phyloP scores from a whole-genome alignment of 768 basidiomycete species.

The Amanita muscaria region DNA sequence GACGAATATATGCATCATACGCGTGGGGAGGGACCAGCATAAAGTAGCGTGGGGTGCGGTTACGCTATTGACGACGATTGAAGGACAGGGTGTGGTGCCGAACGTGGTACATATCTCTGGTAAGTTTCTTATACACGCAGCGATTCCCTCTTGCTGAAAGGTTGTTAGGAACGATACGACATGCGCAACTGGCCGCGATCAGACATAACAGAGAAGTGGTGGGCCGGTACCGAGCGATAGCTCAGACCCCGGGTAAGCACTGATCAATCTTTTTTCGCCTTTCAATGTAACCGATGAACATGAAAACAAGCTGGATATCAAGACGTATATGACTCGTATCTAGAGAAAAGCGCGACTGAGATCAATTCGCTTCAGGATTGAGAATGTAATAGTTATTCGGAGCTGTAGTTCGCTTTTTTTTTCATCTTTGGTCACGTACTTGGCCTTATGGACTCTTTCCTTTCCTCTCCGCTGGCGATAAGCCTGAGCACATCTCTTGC shows the following conservation, averaged over 20 bases:
- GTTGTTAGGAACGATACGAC: slow-evolving; percentile 78
- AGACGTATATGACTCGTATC: slow-evolving; percentile 51
- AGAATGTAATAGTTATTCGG: too few species aligned
- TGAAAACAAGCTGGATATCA: slow-evolving; percentile 38
- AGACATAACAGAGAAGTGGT: slow-evolving; percentile 64
- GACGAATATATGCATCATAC: slow-evolving; percentile 78
- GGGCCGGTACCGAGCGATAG: slow-evolving; percentile 51
- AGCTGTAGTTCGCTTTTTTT: too few species aligned
- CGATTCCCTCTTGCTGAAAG: neutral
- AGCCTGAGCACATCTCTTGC: slow-evolving; percentile 44
- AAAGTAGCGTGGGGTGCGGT: slow-evolving; percentile 73
- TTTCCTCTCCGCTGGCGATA: slow-evolving; percentile 20
- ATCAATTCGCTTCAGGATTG: slow-evolving; percentile 63
- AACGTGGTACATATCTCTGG: slow-evolving; percentile 78
- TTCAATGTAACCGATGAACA: neutral
- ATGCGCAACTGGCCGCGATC: slow-evolving; percentile 71
- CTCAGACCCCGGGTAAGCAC: slow-evolving; percentile 42
- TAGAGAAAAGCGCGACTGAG: slow-evolving; percentile 48
- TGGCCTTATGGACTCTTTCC: neutral
- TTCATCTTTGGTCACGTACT: neutral
- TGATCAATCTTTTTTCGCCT: neutral
- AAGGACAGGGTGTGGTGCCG: slow-evolving; percentile 54
- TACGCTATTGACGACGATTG: slow-evolving; percentile 58
- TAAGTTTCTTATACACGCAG: slow-evolving; percentile 21
- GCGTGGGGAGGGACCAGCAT: slow-evolving; percentile 77